A percentile compares a stretch with the other conserved stretches of the same genome.
Conservation (phyloP, 2,329 filamentous ascomycete genomes). For the Dactylonectria estremocensis region DNA sequence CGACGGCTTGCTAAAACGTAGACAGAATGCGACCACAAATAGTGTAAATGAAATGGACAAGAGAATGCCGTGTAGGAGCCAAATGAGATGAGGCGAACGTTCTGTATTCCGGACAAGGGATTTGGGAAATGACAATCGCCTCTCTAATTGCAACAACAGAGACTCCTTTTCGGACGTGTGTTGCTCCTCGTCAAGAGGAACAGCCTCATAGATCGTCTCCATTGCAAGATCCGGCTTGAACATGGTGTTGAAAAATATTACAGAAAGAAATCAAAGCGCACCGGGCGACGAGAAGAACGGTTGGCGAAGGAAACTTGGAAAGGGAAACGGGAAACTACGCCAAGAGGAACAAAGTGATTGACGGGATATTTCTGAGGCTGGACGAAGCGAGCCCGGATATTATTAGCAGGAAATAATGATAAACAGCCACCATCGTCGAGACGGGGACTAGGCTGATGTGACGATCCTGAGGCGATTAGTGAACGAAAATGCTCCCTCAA, state of each 20-base stretch:
- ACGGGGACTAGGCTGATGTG: not conserved
- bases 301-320: not conserved
- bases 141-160: constrained; percentile 17
- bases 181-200: constrained; percentile 36
- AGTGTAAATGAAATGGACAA: constrained; percentile 33
- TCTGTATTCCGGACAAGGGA: not conserved
- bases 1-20: constrained; percentile 16
- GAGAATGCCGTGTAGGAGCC: constrained; percentile 34
- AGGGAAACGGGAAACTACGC: not conserved
- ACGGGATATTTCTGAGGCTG: too few species aligned
- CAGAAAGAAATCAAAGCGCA: not conserved
- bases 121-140: constrained; percentile 1
- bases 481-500: constrained; percentile 13
- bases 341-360: too few species aligned
- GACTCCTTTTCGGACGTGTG: constrained; percentile 31
- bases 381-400: not conserved
- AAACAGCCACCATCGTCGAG: not conserved
- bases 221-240: not conserved
- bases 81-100: constrained; percentile 19
- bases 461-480: constrained; percentile 9
- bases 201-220: constrained; percentile 15
- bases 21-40: constrained; percentile 30
- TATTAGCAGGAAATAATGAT: not conserved
- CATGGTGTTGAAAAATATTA: not conserved
- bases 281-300: not conserved